Evolutionary conservation across 805 yeast genomes (phyloP).

Genomic region (Candida arabinofermentans): DNA sequence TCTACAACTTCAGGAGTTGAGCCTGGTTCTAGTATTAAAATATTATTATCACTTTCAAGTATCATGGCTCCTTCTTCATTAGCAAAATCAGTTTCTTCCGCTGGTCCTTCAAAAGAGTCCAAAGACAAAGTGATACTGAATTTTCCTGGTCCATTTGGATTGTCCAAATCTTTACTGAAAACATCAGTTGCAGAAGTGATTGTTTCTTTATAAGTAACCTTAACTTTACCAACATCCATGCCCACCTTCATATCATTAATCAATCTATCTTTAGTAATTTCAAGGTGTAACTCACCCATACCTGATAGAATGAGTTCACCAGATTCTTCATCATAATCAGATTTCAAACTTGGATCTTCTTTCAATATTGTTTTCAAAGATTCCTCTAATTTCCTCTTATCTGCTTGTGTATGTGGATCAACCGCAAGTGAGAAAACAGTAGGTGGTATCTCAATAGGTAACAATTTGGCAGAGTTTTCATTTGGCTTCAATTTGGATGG

Average conservation of each 20-base stretch:
- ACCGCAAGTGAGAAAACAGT: constrained; percentile 86
- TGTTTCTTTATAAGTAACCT: constrained; percentile 87
- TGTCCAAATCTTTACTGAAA: constrained; percentile 17
- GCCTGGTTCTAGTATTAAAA: constrained; percentile 33
- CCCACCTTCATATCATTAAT: constrained; percentile 80
- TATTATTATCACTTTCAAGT: constrained; percentile 45
- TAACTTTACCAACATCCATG: constrained; percentile 75
- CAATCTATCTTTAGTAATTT: constrained; percentile 77
- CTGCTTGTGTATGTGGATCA: constrained; percentile 82
- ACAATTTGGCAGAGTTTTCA: constrained; percentile 45
- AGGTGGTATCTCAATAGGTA: constrained; percentile 84
- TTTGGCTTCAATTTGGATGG: constrained; percentile 26
- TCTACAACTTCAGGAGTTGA: constrained; percentile 22
- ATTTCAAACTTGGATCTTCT: constrained; percentile 86
- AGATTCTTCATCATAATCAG: constrained; percentile 72
- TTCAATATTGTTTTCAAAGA: constrained; percentile 63
- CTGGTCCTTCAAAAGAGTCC: constrained; percentile 32
- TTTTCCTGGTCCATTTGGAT: constrained; percentile 18
- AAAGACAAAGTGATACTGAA: constrained; percentile 23
- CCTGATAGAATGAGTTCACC: constrained; percentile 90
- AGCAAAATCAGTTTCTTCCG: constrained; percentile 25
- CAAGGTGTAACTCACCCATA: constrained; percentile 96
- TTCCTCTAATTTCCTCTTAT: constrained; percentile 65
- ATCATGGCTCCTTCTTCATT: constrained; percentile 38
- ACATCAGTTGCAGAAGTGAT: constrained; percentile 22